Evolutionary conservation across 805 yeast genomes (phyloP).

Genomic region (Pichia membranifaciens): DNA sequence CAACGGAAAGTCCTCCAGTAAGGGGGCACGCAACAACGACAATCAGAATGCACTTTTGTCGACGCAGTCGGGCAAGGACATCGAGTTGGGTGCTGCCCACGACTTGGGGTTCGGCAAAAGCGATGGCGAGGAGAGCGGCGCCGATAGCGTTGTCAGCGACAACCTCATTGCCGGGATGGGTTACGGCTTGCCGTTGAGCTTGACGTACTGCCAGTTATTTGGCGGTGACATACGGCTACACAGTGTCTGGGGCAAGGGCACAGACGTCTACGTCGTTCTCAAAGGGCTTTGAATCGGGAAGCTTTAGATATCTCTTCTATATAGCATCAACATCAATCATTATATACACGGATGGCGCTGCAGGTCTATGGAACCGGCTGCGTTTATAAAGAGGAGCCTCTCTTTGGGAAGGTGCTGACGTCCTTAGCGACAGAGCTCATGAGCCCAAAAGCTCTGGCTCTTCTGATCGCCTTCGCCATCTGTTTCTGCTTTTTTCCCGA

Average conservation of each 20-base stretch:
- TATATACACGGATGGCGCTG: slow-evolving; percentile 9
- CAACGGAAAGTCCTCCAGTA: no score
- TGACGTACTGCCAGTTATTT: slow-evolving; percentile 67
- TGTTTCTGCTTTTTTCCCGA: slow-evolving; percentile 60
- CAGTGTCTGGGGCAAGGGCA: slow-evolving; percentile 71
- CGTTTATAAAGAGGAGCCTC: slow-evolving; percentile 25
- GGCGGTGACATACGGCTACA: slow-evolving; percentile 67
- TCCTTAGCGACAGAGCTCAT: slow-evolving; percentile 70
- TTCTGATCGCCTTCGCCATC: slow-evolving; percentile 68
- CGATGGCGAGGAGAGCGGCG: slow-evolving; percentile 6
- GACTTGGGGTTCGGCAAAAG: slow-evolving; percentile 48
- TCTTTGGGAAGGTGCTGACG: slow-evolving; percentile 33
- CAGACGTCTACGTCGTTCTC: slow-evolving; percentile 62
- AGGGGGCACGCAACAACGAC: no score
- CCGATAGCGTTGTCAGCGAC: slow-evolving; percentile 4
- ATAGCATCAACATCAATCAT: slow-evolving; percentile 1
- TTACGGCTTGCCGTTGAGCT: slow-evolving; percentile 83
- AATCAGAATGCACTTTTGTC: background rate
- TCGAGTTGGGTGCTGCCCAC: slow-evolving; percentile 28
- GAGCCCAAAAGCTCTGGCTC: slow-evolving; percentile 77
- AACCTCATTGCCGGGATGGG: slow-evolving; percentile 90
- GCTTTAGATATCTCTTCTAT: background rate
- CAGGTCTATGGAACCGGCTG: background rate
- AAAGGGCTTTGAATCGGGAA: slow-evolving; percentile 29
- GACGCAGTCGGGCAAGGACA: slow-evolving; percentile 27